phyloP scores from a whole-genome alignment of 192 early-diverging fungal species.

The Coemansia sp. region DNA sequence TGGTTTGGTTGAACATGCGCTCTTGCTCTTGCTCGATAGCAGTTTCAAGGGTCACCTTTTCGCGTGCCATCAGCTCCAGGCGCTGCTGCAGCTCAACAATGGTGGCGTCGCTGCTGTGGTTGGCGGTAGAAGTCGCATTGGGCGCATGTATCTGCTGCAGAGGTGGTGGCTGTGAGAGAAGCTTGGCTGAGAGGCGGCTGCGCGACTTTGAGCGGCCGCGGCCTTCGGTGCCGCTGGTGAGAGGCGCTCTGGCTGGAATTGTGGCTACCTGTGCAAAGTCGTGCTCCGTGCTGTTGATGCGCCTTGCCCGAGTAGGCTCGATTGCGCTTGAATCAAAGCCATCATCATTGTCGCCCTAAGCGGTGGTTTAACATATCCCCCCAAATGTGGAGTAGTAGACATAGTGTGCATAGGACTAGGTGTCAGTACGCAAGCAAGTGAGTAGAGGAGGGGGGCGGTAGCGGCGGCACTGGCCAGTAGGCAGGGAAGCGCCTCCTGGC shows the following conservation, averaged over 20 bases:
- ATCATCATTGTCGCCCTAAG: conserved; percentile 23
- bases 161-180: not conserved
- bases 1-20: conserved; percentile 81
- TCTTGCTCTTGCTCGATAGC: conserved; percentile 93
- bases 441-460: not conserved
- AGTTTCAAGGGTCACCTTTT: conserved; percentile 90
- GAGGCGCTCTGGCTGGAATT: conserved; percentile 12
- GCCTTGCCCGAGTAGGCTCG: conserved; percentile 6
- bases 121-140: conserved; percentile 7
- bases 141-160: conserved; percentile 9
- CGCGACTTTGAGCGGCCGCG: conserved; percentile 42
- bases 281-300: conserved; percentile 20
- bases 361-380: not conserved
- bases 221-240: not conserved
- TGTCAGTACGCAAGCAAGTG: conserved; percentile 3
- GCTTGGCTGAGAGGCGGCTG: conserved; percentile 19
- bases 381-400: not conserved
- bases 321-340: conserved; percentile 6
- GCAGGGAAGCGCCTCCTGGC: not conserved
- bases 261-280: conserved; percentile 28
- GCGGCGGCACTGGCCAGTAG: conserved; percentile 1
- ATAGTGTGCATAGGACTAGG: conserved; percentile 19
- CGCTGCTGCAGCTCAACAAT: conserved; percentile 66
- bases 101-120: conserved; percentile 30
- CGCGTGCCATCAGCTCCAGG: conserved; percentile 78